Percentiles rank a stretch among this genome's conserved stretches.
phyloP scores from a whole-genome alignment of 345 rosid genomes.

The Populus pruinosa region DNA sequence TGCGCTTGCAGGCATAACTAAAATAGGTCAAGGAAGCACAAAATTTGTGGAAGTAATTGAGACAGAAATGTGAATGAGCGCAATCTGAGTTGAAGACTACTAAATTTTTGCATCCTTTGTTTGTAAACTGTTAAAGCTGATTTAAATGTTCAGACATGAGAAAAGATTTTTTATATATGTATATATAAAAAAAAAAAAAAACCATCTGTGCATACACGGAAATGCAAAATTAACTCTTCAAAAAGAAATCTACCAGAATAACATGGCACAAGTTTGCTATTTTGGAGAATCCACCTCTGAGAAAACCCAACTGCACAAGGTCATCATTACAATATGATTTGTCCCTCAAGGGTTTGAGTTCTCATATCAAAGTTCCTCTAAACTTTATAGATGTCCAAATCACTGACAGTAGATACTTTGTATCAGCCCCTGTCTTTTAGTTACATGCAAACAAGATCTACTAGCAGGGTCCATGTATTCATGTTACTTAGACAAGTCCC shows the following conservation, averaged over 20 bases:
- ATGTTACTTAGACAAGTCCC: constrained; percentile 1
- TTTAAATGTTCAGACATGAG: not conserved
- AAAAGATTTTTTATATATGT: not conserved
- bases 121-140: too few relatives aligned
- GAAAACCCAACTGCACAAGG: not conserved
- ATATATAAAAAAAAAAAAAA: not conserved
- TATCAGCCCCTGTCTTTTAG: not conserved
- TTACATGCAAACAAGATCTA: not conserved
- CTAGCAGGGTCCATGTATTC: not conserved
- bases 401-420: not conserved
- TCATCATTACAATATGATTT: not conserved
- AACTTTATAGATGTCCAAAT: not conserved
- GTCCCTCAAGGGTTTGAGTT: not conserved
- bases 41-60: not conserved
- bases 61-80: not conserved
- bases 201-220: not conserved
- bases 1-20: constrained; percentile 91
- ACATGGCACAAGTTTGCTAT: not conserved
- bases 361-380: not conserved
- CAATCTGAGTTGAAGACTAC: not conserved
- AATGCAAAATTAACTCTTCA: not conserved
- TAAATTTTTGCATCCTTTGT: not conserved
- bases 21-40: constrained; percentile 47
- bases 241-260: not conserved
- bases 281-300: not conserved